Evolutionary conservation across 805 yeast species (phyloP), one percentile per base, ranked within the genome.

Genomic region (Yarrowia sp.): DNA sequence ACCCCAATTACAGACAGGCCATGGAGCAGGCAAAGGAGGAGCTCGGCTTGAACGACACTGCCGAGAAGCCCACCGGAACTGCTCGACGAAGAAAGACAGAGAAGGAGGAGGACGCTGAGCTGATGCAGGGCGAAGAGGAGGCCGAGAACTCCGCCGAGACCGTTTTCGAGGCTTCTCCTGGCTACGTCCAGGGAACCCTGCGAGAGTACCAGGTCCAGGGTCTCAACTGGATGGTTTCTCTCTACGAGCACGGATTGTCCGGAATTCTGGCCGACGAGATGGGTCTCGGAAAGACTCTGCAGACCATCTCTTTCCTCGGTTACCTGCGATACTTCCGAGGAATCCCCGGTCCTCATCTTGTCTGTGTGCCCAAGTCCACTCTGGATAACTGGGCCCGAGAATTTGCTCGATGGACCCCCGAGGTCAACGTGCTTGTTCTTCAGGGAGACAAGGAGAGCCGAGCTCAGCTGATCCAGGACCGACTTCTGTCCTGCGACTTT

Each of bases 211-310:
- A 93, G 77, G 80, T 93, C 39, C 97, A 92, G 73, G 99, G 99
- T 55, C 81, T 93, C 63, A 95, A 95, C 75, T 93, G 99, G 99
- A 81, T 93, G 65, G 87, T 93, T 11, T 85, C 95, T 0, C 77
- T 95, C 32, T 90, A 91, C 73, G 92, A 90, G 70, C 90, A 93
- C 73, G 82, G 88, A 65, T 81, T 93, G 38, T 89, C 96, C 4
- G 99, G 99, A 13, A 93, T 93, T 42, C 78, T 93, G 51, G 99
- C 99, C 8, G 99, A 93, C 76, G 99, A 93, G 75, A 93, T 95
- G 99, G 99, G 99, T 1, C 80, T 93, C 32, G 99, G 99, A 65
- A 93, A 93, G 75, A 93, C 99, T 3, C 78, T 93, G 62, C 99
- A 93, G 76, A 92, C 98, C 1, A 92, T 93, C 55, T 86, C 98